Percentiles rank a stretch among this genome's conserved stretches.
Evolutionary conservation across 164 flowering plant species (phyloP).

Genomic region (Annona squamosa): DNA sequence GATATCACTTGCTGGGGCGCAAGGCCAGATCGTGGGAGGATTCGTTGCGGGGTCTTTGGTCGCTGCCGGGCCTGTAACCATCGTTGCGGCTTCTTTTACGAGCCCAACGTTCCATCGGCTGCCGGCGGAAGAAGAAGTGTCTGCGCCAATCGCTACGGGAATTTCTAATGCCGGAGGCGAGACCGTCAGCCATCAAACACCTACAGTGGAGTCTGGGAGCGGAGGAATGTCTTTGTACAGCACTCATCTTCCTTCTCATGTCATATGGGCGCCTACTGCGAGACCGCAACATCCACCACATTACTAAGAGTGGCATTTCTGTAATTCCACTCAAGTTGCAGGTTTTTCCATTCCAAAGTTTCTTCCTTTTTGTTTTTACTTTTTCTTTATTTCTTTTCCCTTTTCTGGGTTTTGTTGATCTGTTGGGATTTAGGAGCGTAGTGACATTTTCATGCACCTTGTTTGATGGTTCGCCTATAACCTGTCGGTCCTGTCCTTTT

Average conservation of each 20-base stretch:
- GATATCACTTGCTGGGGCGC: conserved; percentile 59
- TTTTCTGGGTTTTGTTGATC: not conserved
- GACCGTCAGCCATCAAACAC: not conserved
- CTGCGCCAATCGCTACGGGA: not conserved
- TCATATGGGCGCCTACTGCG: conserved; percentile 60
- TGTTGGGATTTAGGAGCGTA: not conserved
- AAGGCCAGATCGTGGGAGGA: conserved; percentile 79
- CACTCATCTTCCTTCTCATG: conserved; percentile 45
- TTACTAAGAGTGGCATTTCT: conserved; percentile 2
- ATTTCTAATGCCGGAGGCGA: not conserved
- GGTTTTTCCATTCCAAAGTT: not conserved
- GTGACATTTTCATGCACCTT: not conserved
- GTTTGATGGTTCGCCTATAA: not conserved
- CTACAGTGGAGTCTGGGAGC: conserved; percentile 14
- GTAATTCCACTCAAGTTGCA: not conserved
- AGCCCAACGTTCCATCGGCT: conserved; percentile 48
- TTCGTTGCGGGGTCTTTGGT: conserved; percentile 44
- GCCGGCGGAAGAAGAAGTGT: conserved; percentile 29
- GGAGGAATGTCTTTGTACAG: conserved; percentile 37
- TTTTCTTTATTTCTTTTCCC: not conserved
- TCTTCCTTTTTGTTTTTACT: not conserved
- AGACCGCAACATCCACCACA: conserved; percentile 37
- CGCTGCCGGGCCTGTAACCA: conserved; percentile 45
- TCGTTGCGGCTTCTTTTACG: conserved; percentile 47
- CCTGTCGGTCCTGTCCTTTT: not conserved